Evolutionary conservation across 306 rosid species (phyloP).

Genomic region (Boehmeria nivea): DNA sequence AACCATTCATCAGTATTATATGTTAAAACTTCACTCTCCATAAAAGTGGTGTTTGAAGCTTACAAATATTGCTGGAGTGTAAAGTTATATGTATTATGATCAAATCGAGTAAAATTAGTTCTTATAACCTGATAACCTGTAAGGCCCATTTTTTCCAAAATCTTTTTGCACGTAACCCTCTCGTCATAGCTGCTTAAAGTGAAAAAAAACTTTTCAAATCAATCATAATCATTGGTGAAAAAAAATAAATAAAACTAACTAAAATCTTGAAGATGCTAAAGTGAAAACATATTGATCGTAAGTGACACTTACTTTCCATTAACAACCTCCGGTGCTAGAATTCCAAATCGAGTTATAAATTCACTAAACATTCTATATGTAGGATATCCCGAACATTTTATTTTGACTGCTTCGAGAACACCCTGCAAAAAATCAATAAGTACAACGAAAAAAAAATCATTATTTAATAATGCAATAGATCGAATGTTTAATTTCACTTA

Average conservation of each 20-base stretch:
- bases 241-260: no score
- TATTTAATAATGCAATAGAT: slow-evolving; percentile 16
- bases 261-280: slow-evolving; percentile 9
- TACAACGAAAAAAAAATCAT: slow-evolving; percentile 19
- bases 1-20: no score
- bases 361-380: slow-evolving; percentile 64
- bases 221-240: slow-evolving; percentile 15
- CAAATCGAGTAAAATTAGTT: no score
- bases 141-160: slow-evolving; percentile 68
- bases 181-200: slow-evolving; percentile 54
- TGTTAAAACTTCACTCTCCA: no score
- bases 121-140: slow-evolving; percentile 69
- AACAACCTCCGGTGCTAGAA: slow-evolving; percentile 75
- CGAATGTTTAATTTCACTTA: slow-evolving; percentile 42
- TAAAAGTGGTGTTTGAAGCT: no score
- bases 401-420: slow-evolving; percentile 92
- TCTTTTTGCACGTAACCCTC: slow-evolving; percentile 49
- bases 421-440: slow-evolving; percentile 51
- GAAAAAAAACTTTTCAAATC: slow-evolving; percentile 24
- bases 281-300: not conserved
- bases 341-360: slow-evolving; percentile 53
- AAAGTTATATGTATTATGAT: no score
- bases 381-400: slow-evolving; percentile 94
- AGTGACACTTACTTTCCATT: slow-evolving; percentile 59
- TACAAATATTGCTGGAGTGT: no score